Evolutionary conservation across 768 basidiomycete genomes (phyloP), one percentile per base, ranked within the genome.

Genomic region (Tylopilus cervinicoccineus): DNA sequence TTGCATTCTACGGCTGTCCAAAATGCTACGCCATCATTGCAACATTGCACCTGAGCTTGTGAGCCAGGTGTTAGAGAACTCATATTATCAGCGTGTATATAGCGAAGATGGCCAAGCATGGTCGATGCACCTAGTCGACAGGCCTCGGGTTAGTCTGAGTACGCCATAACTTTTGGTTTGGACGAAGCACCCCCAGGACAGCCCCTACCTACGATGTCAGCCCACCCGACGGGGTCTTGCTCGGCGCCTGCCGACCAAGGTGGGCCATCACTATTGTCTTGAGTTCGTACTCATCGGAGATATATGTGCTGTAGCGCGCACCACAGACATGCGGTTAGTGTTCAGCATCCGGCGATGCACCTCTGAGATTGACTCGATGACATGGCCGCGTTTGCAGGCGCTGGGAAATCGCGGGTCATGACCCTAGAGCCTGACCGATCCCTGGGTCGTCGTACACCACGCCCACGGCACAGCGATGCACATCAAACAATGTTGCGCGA

Each of bases 401-500:
- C 14, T 17, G 34, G 31, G 1, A 40, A 27, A 31, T 43, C 37
- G 43, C 40, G 20, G 38, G 37, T 7, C 10, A 23, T 11, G 23
- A 40, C 19, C 11, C 24, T 13, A 19, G 31, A 16, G 47, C 17
- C 28, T 20, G 48, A 40, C 28, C 24, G 17, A 28, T 38, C 20
- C 23, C 22, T 44, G 20, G 7, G 33, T 46, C 50, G 12, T 39
- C 36, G 31, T 16, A 36, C 23, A 8, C 5, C 34, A 38, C 46
- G 38, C 49, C 44, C 23, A 24, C 48, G 9, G 52, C 60, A 3
- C 38, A 48, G 38, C 45, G 53, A 14, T 38, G 65, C 64, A 46
- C 61, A 61, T 38, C 62, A 67, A 33, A 53, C 52, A 22, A 62
- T 61, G n/a, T 61, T 48, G 38, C 43, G 54, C 23, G 64, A 67